phyloP scores from a whole-genome alignment of 1,284 basidiomycete species.

The Cystobasidium slooffiae region DNA sequence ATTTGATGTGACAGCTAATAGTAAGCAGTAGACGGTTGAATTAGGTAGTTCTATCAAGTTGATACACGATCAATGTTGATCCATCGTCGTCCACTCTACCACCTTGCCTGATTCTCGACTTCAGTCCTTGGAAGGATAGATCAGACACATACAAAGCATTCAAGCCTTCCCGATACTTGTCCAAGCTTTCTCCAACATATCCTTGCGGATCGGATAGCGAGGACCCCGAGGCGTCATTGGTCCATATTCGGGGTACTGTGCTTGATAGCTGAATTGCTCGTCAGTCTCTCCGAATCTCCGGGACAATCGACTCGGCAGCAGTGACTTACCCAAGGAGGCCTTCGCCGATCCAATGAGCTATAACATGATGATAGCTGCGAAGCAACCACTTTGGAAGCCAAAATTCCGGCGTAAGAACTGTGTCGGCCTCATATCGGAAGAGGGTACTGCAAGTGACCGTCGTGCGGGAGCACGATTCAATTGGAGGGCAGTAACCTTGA shows the following conservation, averaged over 20 bases:
- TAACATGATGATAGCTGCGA: neutral
- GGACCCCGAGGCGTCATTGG: neutral
- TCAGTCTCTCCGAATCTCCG: neutral
- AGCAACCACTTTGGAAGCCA: conserved; percentile 10
- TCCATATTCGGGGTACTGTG: conserved; percentile 17
- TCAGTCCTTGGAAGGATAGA: too few species aligned
- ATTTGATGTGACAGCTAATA: neutral
- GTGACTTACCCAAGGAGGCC: conserved; percentile 2
- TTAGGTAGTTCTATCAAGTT: neutral
- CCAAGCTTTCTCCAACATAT: too few species aligned
- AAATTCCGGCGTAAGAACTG: conserved; percentile 7
- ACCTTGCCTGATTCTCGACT: too few species aligned
- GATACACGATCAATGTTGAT: too few species aligned
- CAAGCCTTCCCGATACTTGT: too few species aligned
- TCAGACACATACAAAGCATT: too few species aligned
- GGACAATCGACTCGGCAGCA: neutral
- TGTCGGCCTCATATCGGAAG: conserved; percentile 18
- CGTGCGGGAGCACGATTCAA: neutral
- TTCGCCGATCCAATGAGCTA: conserved; percentile 15
- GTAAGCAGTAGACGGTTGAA: neutral
- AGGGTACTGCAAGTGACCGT: neutral
- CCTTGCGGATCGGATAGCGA: neutral
- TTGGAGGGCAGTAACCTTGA: neutral
- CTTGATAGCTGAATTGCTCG: neutral
- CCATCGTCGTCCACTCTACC: too few species aligned